Evolutionary conservation across 306 rosid species (phyloP).

Genomic region (Pyrus communis): DNA sequence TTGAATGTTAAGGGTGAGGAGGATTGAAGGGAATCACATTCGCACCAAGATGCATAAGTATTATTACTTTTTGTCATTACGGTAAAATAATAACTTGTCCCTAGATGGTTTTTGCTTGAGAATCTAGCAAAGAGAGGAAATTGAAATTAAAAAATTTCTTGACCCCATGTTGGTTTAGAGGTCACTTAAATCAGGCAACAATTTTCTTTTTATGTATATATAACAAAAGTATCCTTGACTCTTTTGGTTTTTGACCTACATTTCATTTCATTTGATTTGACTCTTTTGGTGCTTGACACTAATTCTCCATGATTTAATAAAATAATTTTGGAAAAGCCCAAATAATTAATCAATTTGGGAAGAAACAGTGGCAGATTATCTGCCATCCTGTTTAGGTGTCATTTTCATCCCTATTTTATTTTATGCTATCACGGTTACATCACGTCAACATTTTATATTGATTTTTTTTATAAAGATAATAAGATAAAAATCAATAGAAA

Average conservation of each 20-base stretch:
- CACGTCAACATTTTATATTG: too few relatives aligned
- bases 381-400: too few relatives aligned
- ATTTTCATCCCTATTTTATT: too few relatives aligned
- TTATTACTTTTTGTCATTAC: too few relatives aligned
- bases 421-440: too few relatives aligned
- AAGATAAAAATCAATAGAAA: too few relatives aligned
- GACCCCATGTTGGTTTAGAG: neutral
- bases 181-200: neutral
- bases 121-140: neutral
- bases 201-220: neutral
- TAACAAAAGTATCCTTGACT: neutral
- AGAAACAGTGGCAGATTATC: neutral
- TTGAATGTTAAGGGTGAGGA: too few relatives aligned
- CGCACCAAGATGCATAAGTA: accelerated
- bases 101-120: neutral
- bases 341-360: neutral
- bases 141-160: neutral
- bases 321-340: neutral
- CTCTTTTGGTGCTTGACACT: conserved; percentile 13
- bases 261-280: neutral
- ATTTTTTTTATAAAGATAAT: too few relatives aligned
- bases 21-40: accelerated
- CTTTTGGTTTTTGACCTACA: neutral
- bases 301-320: neutral
- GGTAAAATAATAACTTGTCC: neutral